These are phyloP conservation scores for Escovopsis sp. DNA, from an alignment of 2,329 filamentous ascomycete species.

Conservation along the genomic window DNA sequence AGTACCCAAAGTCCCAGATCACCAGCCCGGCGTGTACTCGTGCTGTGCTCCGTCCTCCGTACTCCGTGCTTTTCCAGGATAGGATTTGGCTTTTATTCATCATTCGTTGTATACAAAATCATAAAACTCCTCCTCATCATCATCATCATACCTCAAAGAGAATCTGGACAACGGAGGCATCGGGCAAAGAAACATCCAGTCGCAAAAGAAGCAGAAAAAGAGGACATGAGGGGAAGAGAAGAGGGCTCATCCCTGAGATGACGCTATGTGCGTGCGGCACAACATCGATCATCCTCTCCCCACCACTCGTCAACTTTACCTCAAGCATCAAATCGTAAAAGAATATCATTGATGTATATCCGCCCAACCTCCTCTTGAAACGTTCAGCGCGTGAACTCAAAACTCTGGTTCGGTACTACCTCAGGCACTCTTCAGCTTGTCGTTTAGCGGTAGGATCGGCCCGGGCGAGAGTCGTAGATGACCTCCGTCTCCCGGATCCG, in stretches of 20 bases:
- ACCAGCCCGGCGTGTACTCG: too few species aligned
- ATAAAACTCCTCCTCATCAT: constrained; percentile 5
- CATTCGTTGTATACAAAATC: constrained; percentile 5
- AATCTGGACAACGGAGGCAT: background rate
- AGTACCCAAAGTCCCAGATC: too few species aligned
- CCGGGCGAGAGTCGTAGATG: constrained; percentile 38
- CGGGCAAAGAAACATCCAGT: too few species aligned
- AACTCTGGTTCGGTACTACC: background rate
- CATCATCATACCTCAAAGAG: constrained; percentile 1
- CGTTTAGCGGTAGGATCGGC: constrained; percentile 13
- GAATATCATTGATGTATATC: too few species aligned
- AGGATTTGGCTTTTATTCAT: constrained; percentile 3
- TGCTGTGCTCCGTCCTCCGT: too few species aligned
- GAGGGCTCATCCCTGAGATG: background rate
- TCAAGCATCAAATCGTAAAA: too few species aligned
- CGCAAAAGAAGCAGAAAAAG: background rate
- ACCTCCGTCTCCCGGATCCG: constrained; percentile 54
- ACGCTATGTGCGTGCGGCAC: background rate
- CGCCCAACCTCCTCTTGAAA: too few species aligned
- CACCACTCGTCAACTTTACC: too few species aligned
- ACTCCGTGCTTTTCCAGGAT: too few species aligned
- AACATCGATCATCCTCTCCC: too few species aligned
- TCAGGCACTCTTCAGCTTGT: too few species aligned
- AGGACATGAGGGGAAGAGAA: background rate
- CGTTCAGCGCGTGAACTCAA: too few species aligned